phyloP scores from a whole-genome alignment of 768 basidiomycete species.

The Kwoniella sp. region DNA sequence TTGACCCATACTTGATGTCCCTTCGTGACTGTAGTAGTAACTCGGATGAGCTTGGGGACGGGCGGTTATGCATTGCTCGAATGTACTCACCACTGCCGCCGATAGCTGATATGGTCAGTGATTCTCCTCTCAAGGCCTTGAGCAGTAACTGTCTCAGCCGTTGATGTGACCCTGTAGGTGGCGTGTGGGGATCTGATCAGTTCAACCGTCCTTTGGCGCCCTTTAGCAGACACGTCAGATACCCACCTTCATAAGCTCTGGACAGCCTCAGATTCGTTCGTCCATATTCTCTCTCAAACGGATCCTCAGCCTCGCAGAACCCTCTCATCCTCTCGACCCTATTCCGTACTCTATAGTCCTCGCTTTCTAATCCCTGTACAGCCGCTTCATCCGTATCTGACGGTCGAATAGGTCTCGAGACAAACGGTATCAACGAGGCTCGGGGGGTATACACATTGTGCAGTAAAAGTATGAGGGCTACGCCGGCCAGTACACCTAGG shows the following conservation, averaged over 20 bases:
- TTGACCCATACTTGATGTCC: slow-evolving; percentile 46
- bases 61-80: too few species aligned
- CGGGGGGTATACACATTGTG: slow-evolving; percentile 25
- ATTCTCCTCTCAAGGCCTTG: slow-evolving; percentile 46
- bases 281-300: slow-evolving; percentile 44
- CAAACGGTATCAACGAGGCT: slow-evolving; percentile 11
- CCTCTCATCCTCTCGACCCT: slow-evolving; percentile 28
- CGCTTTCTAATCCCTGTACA: slow-evolving; percentile 9
- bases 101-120: slow-evolving; percentile 41
- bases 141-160: slow-evolving; percentile 36
- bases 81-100: slow-evolving; percentile 49
- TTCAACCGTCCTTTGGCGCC: neutral
- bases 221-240: neutral
- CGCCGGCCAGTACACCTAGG: slow-evolving; percentile 23
- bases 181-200: slow-evolving; percentile 8
- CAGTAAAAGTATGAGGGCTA: slow-evolving; percentile 25
- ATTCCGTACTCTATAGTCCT: slow-evolving; percentile 17
- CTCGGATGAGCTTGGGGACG: neutral
- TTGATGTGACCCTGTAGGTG: slow-evolving; percentile 36
- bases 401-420: neutral
- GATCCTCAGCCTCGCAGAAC: slow-evolving; percentile 27
- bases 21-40: slow-evolving; percentile 38
- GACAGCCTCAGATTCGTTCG: slow-evolving; percentile 40
- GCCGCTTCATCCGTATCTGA: neutral
- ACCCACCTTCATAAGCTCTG: slow-evolving; percentile 51